Evolutionary conservation across 306 rosid genomes (phyloP), one percentile per base, ranked within the genome.

Genomic region (Vigna trinervia): DNA sequence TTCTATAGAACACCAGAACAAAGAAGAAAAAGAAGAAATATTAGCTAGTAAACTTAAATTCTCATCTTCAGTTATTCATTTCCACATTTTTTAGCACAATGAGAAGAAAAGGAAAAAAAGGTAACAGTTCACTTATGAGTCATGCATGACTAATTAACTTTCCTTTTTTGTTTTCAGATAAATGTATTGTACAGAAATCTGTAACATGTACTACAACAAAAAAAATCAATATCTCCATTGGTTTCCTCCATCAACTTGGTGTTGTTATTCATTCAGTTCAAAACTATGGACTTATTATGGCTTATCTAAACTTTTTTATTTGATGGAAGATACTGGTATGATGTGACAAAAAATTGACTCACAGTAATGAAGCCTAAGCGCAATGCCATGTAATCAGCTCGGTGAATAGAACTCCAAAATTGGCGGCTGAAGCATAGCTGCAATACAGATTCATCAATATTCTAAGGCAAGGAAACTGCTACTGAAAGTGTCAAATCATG

Each of bases 351-450:
- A 30, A 65, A 46, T 48, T 36, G 66, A 81, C 89, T 53, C 79
- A 92, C 98, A 1, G 96, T 89, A 70, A 89, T 79, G 87, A 95
- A 95, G 79, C 97, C 98, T 48, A 88, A 82, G 47, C 98, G 96
- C 88, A 95, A 76, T 69, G 97, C 98, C 95, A 90, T 89, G 84
- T 92, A 95, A 72, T 91, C 96, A 54, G 96, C 85, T 59, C 84
- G 88, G 80, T 76, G 85, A 59, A 95, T 85, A n/a, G 98, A 92
- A 82, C 92, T 92, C 98, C 97, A 92, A 66, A 92, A 88, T 87
- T 95, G 97, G 78, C 96, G 97, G 86, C 85, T 89, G 89, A 95
- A 95, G 82, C 97, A 95, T 32, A 95, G 86, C 97, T 92, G 96
- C 92, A 90, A 76, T 46, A 38, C 65, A 61, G 53, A 67, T 73